Base-by-base conservation (phyloP, 1,139 yeast species). In the Candida mesenterica region DNA sequence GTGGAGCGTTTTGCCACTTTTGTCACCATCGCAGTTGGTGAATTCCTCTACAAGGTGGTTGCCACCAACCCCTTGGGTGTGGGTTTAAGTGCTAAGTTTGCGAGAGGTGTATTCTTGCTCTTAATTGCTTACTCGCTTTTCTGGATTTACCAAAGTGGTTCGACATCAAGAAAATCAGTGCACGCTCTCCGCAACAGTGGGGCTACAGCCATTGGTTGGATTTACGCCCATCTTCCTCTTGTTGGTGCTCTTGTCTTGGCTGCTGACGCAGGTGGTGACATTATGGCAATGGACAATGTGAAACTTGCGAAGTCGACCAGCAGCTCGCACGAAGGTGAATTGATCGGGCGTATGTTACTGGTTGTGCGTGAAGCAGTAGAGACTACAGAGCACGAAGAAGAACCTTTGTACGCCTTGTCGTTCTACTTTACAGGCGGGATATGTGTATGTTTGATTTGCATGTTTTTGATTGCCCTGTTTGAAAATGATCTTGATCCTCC, bases 11-110 rank as follows among this genome's bases (percentile, higher is more conserved):
- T 68, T 48, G 67, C 72, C 2, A 75, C 79, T 0, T 79, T 80
- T 50, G 79, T 68, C 36, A 74, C 80, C 43, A 79, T 80, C 57
- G 84, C 84, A 5, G 65, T 80, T 46, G 87, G 87, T 18, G 86
- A 80, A 45, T 80, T 76, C 45, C 57, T 79, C 18, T 78, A 73
- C 46, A 75, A 72, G 37, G 63, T 76, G n/a, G 81, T 77, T n/a
- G 73, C 79, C 2, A 55, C 56, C 1, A 62, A 68, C 10, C 73
- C 79, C 0, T 61, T 77, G 31, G 76, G 74, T 1, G 46, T 55
- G 3, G 82, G 82, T 1, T 61, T 79, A 45, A 64, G 68, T 32
- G 49, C 47, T 12, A 65, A 64, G 32, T 60, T 73, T 15, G 72
- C 69, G 28, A 59, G 82, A 34, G 83, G 78, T 0, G 47, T 78